Evolutionary conservation across 2,329 filamentous ascomycete genomes (phyloP).

Genomic region (Chrysoporthe puriensis): DNA sequence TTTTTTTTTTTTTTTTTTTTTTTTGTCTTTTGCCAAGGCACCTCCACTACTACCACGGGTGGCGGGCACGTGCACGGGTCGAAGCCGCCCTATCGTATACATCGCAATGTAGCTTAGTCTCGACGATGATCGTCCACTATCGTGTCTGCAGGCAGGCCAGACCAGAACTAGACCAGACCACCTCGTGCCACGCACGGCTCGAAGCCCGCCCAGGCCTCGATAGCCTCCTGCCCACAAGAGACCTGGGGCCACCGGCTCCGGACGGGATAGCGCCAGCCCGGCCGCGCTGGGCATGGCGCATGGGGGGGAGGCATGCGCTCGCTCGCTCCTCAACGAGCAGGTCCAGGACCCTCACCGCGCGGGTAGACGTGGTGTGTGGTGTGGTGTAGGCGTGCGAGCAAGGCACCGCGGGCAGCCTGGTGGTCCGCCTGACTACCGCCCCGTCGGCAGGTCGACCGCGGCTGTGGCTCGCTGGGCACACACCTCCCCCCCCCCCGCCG

Average conservation of each 20-base stretch:
- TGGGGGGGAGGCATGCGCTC: too few species aligned
- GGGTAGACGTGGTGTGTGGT: too few species aligned
- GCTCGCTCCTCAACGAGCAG: slow-evolving; percentile 5
- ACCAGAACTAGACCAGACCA: neutral
- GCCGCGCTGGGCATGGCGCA: too few species aligned
- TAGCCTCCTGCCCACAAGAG: slow-evolving; percentile 12
- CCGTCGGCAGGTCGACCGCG: slow-evolving; percentile 1
- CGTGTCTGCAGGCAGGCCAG: neutral
- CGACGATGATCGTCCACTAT: neutral
- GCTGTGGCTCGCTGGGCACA: slow-evolving; percentile 7
- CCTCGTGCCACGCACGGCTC: neutral
- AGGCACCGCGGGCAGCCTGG: neutral
- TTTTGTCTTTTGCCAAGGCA: neutral
- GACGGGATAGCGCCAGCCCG: neutral
- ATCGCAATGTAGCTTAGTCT: neutral
- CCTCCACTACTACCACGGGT: too few species aligned
- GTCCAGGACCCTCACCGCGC: neutral
- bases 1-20: neutral
- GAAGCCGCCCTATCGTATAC: too few species aligned
- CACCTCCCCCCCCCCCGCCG: too few species aligned
- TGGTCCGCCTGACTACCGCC: neutral
- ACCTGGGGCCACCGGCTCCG: neutral
- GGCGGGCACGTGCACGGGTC: too few species aligned
- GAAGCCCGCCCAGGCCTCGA: neutral
- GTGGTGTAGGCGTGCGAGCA: neutral